These are phyloP conservation scores for Cladophialophora yegresii DNA, from an alignment of 2,329 filamentous ascomycete genomes.

Conservation along the genomic window DNA sequence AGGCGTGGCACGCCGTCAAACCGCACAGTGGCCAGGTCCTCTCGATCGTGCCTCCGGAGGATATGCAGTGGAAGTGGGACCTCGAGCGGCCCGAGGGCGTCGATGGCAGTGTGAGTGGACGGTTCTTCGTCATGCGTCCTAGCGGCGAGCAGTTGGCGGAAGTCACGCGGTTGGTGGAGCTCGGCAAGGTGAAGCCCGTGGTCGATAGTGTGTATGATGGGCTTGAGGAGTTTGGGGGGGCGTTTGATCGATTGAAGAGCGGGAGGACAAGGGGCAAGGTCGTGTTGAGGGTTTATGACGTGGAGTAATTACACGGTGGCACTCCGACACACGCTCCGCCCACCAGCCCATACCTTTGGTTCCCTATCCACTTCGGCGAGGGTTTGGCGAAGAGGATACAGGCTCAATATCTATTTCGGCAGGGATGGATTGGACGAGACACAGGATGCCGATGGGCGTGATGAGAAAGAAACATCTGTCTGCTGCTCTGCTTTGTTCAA, in stretches of 20 bases:
- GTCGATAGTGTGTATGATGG: constrained; percentile 48
- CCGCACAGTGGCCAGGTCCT: constrained; percentile 44
- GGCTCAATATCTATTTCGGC: too few species aligned
- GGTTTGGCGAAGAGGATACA: background rate
- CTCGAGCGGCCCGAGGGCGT: constrained; percentile 32
- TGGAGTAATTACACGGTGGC: constrained; percentile 6
- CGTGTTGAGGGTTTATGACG: constrained; percentile 39
- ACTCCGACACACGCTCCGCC: background rate
- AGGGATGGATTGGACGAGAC: too few species aligned
- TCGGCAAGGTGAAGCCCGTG: constrained; percentile 41
- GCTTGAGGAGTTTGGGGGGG: constrained; percentile 46
- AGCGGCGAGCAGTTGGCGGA: constrained; percentile 40
- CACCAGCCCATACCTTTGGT: background rate
- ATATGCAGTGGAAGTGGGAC: constrained; percentile 39
- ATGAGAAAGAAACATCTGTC: background rate
- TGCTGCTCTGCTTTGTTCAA: background rate
- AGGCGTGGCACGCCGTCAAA: constrained; percentile 48
- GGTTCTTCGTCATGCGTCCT: constrained; percentile 50
- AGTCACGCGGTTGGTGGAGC: constrained; percentile 46
- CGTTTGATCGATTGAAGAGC: constrained; percentile 45
- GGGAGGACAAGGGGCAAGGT: constrained; percentile 51
- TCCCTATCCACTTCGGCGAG: background rate
- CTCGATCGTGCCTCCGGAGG: constrained; percentile 46
- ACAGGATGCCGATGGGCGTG: background rate
- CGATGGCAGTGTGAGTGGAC: constrained; percentile 39